These are phyloP conservation scores for Panicum hallii DNA, from an alignment of 202 grass and related monocot species.

Conservation along the genomic window DNA sequence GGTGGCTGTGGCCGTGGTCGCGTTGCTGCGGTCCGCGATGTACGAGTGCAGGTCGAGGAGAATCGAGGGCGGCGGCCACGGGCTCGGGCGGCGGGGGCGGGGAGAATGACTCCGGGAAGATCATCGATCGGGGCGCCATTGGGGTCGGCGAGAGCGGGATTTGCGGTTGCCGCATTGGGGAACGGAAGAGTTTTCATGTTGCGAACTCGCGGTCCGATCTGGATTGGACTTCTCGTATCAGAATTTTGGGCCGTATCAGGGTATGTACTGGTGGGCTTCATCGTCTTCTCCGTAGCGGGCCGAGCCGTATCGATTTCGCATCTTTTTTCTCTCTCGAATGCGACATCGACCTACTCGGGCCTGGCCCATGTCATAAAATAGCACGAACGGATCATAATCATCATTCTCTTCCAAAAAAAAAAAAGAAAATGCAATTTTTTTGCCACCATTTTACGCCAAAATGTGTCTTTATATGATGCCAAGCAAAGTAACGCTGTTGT, in stretches of 20 bases:
- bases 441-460: not conserved
- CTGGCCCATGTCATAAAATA: too few species aligned
- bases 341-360: too few species aligned
- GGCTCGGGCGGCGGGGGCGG: not conserved
- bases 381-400: too few species aligned
- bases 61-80: not conserved
- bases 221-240: too few species aligned
- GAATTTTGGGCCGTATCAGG: too few species aligned
- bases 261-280: too few species aligned
- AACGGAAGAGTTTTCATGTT: not conserved
- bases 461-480: not conserved
- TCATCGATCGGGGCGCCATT: not conserved
- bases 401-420: not conserved
- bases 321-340: too few species aligned
- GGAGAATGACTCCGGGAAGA: not conserved
- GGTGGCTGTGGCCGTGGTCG: not conserved
- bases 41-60: not conserved
- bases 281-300: too few species aligned
- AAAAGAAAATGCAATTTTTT: not conserved
- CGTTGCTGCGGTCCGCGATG: not conserved
- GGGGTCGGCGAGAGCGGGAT: not conserved
- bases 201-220: not conserved
- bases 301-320: too few species aligned
- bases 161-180: not conserved
- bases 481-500: constrained; percentile 9